Evolutionary conservation across 306 rosid species (phyloP).

Genomic region (Senna tora): DNA sequence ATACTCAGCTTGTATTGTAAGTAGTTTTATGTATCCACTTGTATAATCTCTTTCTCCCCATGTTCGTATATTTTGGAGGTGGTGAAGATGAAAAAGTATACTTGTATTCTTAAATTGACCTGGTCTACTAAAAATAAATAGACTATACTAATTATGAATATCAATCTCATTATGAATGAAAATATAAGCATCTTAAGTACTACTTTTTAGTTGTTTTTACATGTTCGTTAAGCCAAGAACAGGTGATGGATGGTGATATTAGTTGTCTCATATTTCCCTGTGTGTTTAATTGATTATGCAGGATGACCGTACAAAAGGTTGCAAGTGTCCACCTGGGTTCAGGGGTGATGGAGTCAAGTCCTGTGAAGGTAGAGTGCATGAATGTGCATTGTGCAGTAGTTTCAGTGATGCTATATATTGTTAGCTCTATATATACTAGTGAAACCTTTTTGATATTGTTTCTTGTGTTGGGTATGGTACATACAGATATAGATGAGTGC

Average conservation of each 20-base stretch:
- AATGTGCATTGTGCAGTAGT: slow-evolving; percentile 7
- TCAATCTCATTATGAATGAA: too few relatives aligned
- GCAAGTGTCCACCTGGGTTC: slow-evolving; percentile 90
- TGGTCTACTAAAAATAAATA: neutral
- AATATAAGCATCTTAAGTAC: too few relatives aligned
- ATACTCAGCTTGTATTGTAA: slow-evolving; percentile 86
- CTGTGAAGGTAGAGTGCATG: slow-evolving; percentile 67
- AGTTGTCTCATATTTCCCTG: neutral
- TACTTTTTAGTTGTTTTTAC: too few relatives aligned
- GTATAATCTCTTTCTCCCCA: neutral
- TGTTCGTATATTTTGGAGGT: neutral
- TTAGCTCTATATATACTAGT: neutral
- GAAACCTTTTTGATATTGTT: slow-evolving; percentile 2
- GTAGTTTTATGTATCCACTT: slow-evolving; percentile 38
- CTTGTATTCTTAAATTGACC: neutral
- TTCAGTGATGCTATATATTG: too few relatives aligned
- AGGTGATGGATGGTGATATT: neutral
- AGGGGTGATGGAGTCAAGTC: slow-evolving; percentile 74
- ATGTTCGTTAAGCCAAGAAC: too few relatives aligned
- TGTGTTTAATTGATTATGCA: slow-evolving; percentile 40
- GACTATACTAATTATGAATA: neutral
- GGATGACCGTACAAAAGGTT: slow-evolving; percentile 76
- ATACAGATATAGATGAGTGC: slow-evolving; percentile 91
- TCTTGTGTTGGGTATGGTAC: slow-evolving; percentile 36
- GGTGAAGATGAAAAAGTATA: neutral